Conservation (phyloP, 176 grass and related monocot genomes). For the Cocos nucifera region DNA sequence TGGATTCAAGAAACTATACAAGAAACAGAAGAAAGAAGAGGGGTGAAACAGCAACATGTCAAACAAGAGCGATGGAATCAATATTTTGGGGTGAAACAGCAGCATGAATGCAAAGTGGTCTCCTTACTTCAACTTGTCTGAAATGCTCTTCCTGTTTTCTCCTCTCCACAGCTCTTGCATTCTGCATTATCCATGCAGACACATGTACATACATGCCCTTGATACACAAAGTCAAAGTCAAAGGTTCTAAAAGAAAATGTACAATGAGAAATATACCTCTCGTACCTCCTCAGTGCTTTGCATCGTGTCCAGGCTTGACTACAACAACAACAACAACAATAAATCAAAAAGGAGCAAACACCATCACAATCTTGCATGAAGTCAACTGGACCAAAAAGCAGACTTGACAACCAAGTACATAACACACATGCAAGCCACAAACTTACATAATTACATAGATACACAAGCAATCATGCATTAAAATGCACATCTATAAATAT, state of each 20-base stretch:
- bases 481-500: too few species aligned
- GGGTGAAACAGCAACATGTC: too few species aligned
- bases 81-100: neutral
- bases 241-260: conserved; percentile 11
- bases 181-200: conserved; percentile 38
- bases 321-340: conserved; percentile 1
- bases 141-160: conserved; percentile 68
- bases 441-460: too few species aligned
- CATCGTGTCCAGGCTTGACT: conserved; percentile 61
- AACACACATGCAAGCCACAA: too few species aligned
- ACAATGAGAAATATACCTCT: conserved; percentile 48
- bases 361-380: too few species aligned
- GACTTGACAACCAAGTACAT: too few species aligned
- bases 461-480: too few species aligned
- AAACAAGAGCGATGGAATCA: too few species aligned
- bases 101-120: neutral
- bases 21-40: too few species aligned
- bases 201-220: neutral
- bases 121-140: conserved; percentile 67
- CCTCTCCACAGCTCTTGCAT: conserved; percentile 60
- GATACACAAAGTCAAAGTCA: conserved; percentile 1
- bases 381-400: too few species aligned
- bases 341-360: neutral
- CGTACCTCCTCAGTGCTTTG: conserved; percentile 69
- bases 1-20: too few species aligned